Percentiles rank a stretch among this genome's conserved stretches.
These are phyloP conservation scores for Trichophyton mentagrophytes DNA, from an alignment of 2,329 filamentous ascomycete genomes.

Conservation along the genomic window DNA sequence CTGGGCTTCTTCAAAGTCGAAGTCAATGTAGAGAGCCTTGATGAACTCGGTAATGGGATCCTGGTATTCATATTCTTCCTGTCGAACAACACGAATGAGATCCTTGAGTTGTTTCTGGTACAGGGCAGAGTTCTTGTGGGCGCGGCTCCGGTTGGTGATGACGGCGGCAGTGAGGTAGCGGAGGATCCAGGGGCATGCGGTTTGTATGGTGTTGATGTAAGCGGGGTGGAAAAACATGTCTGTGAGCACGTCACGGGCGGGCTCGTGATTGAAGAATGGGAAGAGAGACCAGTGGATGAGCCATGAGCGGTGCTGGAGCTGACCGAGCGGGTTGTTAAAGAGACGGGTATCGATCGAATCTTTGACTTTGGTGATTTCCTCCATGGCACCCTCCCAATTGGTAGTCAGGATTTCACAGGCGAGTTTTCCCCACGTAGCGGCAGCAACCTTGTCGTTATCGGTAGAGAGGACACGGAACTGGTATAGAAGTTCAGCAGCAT, in stretches of 20 bases:
- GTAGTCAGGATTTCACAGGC: constrained; percentile 89
- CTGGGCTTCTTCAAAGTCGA: constrained; percentile 95
- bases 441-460: constrained; percentile 93
- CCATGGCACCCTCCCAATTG: constrained; percentile 88
- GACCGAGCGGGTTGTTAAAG: constrained; percentile 89
- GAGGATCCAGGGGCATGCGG: constrained; percentile 89
- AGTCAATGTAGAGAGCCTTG: constrained; percentile 88
- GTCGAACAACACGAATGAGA: constrained; percentile 83
- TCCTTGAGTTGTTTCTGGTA: constrained; percentile 99
- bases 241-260: constrained; percentile 76
- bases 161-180: constrained; percentile 89
- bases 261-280: constrained; percentile 96
- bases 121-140: constrained; percentile 60
- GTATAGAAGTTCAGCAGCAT: constrained; percentile 85
- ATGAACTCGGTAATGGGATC: constrained; percentile 95
- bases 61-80: constrained; percentile 94
- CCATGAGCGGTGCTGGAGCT: constrained; percentile 94
- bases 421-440: constrained; percentile 95
- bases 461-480: constrained; percentile 96
- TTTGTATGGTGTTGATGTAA: constrained; percentile 99
- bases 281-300: constrained; percentile 97
- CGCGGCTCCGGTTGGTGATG: constrained; percentile 77
- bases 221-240: constrained; percentile 94
- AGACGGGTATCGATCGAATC: constrained; percentile 87
- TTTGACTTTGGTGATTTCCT: constrained; percentile 80